Conservation (phyloP, 2,329 filamentous ascomycete species). For the Lojkania enalia region DNA sequence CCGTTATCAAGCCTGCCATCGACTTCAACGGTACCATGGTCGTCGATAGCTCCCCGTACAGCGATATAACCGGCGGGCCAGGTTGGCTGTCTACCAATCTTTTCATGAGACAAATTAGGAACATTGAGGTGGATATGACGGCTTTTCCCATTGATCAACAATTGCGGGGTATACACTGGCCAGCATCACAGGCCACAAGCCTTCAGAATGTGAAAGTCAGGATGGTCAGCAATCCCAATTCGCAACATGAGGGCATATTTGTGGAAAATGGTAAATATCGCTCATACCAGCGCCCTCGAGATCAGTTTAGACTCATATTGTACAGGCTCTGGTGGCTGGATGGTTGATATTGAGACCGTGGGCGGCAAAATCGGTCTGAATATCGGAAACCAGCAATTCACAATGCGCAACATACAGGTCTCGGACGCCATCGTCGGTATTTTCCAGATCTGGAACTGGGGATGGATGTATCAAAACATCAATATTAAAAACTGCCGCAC, state of each 20-base stretch:
- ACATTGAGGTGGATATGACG: conserved; percentile 64
- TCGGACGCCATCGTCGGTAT: conserved; percentile 58
- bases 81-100: conserved; percentile 61
- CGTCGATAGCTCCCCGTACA: conserved; percentile 61
- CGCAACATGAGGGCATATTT: conserved; percentile 54
- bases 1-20: conserved; percentile 58
- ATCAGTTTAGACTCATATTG: background rate
- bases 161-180: conserved; percentile 55
- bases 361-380: conserved; percentile 50
- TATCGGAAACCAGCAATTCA: conserved; percentile 59
- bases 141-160: conserved; percentile 50
- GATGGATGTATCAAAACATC: conserved; percentile 59
- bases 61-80: conserved; percentile 25
- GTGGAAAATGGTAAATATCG: conserved; percentile 45
- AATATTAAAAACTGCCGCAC: conserved; percentile 57
- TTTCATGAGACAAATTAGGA: conserved; percentile 67
- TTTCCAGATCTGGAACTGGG: conserved; percentile 64
- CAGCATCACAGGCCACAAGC: conserved; percentile 51
- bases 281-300: background rate
- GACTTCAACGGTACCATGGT: conserved; percentile 62
- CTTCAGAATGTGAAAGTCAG: conserved; percentile 52
- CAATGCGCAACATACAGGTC: conserved; percentile 61
- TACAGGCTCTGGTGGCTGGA: conserved; percentile 50
- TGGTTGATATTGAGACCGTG: conserved; percentile 51
- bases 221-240: conserved; percentile 48